These are phyloP conservation scores for Leccinum pachyderme DNA, from an alignment of 1,284 basidiomycete species.

Conservation along the genomic window DNA sequence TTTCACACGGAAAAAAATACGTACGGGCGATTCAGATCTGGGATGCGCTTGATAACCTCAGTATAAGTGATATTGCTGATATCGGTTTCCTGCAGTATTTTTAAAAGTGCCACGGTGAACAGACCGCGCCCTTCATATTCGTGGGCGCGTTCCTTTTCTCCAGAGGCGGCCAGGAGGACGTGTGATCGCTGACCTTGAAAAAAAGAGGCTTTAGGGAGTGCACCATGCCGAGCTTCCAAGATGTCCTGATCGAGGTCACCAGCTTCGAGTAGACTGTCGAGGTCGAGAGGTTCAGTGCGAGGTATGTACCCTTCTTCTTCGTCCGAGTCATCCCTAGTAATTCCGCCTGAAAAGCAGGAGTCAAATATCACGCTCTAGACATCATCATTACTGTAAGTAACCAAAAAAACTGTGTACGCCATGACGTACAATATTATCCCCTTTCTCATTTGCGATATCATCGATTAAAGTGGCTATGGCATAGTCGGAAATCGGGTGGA, in stretches of 20 bases:
- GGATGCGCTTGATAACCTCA: background rate
- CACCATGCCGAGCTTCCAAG: constrained; percentile 26
- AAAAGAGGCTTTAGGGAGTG: constrained; percentile 41
- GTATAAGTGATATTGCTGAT: background rate
- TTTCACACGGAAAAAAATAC: background rate
- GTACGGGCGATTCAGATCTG: background rate
- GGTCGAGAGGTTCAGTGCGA: constrained; percentile 45
- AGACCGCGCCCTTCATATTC: constrained; percentile 8
- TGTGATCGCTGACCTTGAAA: constrained; percentile 40
- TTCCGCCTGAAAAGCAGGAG: constrained; percentile 50
- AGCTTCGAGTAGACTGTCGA: constrained; percentile 29
- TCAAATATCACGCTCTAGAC: constrained; percentile 52
- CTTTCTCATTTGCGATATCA: constrained; percentile 49
- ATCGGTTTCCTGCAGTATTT: constrained; percentile 1
- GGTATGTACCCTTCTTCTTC: constrained; percentile 33
- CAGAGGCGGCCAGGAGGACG: constrained; percentile 52
- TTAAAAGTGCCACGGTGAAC: constrained; percentile 19
- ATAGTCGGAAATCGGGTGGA: constrained; percentile 45
- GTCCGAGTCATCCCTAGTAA: constrained; percentile 29
- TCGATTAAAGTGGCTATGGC: constrained; percentile 52
- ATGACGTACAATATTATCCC: constrained; percentile 50
- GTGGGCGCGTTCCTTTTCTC: constrained; percentile 36
- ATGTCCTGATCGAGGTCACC: constrained; percentile 46
- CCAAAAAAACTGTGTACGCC: background rate
- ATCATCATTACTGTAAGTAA: too few relatives aligned